A percentile compares a stretch with the other conserved stretches of the same genome.
Conservation (phyloP, 495 filamentous ascomycete genomes). For the Aspergillus panamensis region DNA sequence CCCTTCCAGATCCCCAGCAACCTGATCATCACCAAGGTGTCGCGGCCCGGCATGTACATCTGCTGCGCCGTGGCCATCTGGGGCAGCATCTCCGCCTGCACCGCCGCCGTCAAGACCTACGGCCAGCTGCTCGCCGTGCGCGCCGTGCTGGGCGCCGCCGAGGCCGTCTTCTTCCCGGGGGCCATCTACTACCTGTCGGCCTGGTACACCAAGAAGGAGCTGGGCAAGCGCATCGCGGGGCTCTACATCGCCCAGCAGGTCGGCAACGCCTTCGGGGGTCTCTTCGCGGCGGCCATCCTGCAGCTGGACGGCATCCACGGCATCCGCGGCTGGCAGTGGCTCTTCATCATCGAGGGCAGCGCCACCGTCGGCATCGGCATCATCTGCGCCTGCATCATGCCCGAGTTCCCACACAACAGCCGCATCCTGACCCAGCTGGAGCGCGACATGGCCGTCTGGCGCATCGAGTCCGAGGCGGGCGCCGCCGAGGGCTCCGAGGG, state of each 20-base stretch:
- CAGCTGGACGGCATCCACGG: conserved; percentile 40
- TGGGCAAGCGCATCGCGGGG: conserved; percentile 54
- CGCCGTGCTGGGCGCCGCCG: conserved; percentile 37
- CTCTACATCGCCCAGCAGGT: conserved; percentile 54
- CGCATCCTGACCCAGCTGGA: conserved; percentile 23
- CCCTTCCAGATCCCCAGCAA: conserved; percentile 59
- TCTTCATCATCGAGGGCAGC: conserved; percentile 43
- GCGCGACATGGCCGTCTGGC: conserved; percentile 30
- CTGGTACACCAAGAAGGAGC: conserved; percentile 56
- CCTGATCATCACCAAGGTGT: conserved; percentile 49
- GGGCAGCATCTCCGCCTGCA: conserved; percentile 46
- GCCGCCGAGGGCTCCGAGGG: conserved; percentile 27
- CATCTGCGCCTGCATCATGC: conserved; percentile 39
- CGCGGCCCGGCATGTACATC: conserved; percentile 32
- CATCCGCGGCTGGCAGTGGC: conserved; percentile 54
- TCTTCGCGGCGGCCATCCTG: conserved; percentile 53
- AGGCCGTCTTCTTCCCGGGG: conserved; percentile 51
- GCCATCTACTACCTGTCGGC: conserved; percentile 54
- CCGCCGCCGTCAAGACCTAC: conserved; percentile 29
- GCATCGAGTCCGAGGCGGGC: conserved; percentile 30
- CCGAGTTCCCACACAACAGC: conserved; percentile 35
- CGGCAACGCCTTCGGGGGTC: conserved; percentile 55
- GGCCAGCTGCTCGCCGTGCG: conserved; percentile 35
- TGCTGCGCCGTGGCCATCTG: conserved; percentile 44
- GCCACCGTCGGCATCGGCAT: conserved; percentile 42